phyloP scores from a whole-genome alignment of 495 filamentous ascomycete genomes.

The Aspergillus ellipticus region DNA sequence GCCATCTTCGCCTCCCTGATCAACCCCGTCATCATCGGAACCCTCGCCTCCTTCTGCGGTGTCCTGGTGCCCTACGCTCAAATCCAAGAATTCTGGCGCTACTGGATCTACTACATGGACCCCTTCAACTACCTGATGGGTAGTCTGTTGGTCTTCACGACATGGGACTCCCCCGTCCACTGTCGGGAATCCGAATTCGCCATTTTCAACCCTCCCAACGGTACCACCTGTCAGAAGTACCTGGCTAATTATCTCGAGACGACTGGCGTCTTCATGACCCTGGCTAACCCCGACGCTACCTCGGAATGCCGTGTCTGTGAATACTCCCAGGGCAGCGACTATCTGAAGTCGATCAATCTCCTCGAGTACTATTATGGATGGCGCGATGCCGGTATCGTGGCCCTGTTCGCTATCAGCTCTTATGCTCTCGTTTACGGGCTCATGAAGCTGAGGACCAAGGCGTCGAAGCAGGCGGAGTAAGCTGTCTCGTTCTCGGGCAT shows the following conservation, averaged over 20 bases:
- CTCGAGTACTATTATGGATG: constrained; percentile 43
- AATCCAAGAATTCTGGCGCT: constrained; percentile 60
- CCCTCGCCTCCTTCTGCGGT: constrained; percentile 56
- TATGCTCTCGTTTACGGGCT: constrained; percentile 46
- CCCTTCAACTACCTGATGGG: constrained; percentile 68
- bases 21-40: constrained; percentile 56
- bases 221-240: constrained; percentile 54
- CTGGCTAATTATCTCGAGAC: constrained; percentile 44
- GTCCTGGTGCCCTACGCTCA: constrained; percentile 38
- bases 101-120: constrained; percentile 74
- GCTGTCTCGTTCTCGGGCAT: not conserved
- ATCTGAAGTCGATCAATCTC: constrained; percentile 35
- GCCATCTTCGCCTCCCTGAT: constrained; percentile 53
- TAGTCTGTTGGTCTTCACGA: constrained; percentile 52
- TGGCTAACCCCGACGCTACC: constrained; percentile 53
- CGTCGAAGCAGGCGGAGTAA: constrained; percentile 23
- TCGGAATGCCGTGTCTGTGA: constrained; percentile 58
- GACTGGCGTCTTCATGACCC: constrained; percentile 46
- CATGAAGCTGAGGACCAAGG: constrained; percentile 42
- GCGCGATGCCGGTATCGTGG: constrained; percentile 42
- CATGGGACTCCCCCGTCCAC: constrained; percentile 52
- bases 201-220: constrained; percentile 50
- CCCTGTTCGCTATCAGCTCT: constrained; percentile 41
- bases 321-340: constrained; percentile 36
- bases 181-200: constrained; percentile 59